A percentile compares a stretch with the other conserved stretches of the same genome.
Conservation (phyloP, 1,284 basidiomycete genomes). For the Quambalaria eucalypti region DNA sequence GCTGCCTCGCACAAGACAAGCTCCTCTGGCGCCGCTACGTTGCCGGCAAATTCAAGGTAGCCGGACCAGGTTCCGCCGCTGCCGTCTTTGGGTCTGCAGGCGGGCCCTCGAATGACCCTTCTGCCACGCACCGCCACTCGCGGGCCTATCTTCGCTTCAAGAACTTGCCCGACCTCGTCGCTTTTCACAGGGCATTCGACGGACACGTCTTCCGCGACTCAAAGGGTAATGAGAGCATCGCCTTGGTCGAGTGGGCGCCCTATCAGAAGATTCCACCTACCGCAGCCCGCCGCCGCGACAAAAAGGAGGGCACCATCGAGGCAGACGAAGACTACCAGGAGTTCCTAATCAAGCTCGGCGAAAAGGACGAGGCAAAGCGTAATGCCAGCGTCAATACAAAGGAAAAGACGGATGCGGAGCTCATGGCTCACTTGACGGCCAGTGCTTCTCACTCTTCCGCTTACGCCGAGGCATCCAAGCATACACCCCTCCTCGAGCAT, state of each 20-base stretch:
- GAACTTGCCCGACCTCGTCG: conserved; percentile 60
- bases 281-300: conserved; percentile 57
- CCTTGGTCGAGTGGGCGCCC: conserved; percentile 86
- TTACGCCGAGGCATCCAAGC: conserved; percentile 5
- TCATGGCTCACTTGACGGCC: conserved; percentile 11
- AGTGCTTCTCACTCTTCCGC: background rate
- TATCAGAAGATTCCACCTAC: conserved; percentile 73
- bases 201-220: conserved; percentile 87
- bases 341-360: conserved; percentile 15
- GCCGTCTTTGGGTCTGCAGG: background rate
- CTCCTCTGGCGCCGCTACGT: conserved; percentile 30
- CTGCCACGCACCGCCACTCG: conserved; percentile 49
- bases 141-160: conserved; percentile 88
- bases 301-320: conserved; percentile 65
- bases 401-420: conserved; percentile 24
- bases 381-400: conserved; percentile 4
- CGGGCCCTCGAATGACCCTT: conserved; percentile 13
- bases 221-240: conserved; percentile 74
- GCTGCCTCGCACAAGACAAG: background rate
- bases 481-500: conserved; percentile 33
- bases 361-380: background rate
- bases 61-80: background rate
- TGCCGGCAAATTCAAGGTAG: conserved; percentile 25
- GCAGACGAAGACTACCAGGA: conserved; percentile 49
- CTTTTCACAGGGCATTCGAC: conserved; percentile 76